Percentiles rank a stretch among this genome's conserved stretches.
phyloP scores from a whole-genome alignment of 257 asterid genomes.

The Catharanthus roseus region DNA sequence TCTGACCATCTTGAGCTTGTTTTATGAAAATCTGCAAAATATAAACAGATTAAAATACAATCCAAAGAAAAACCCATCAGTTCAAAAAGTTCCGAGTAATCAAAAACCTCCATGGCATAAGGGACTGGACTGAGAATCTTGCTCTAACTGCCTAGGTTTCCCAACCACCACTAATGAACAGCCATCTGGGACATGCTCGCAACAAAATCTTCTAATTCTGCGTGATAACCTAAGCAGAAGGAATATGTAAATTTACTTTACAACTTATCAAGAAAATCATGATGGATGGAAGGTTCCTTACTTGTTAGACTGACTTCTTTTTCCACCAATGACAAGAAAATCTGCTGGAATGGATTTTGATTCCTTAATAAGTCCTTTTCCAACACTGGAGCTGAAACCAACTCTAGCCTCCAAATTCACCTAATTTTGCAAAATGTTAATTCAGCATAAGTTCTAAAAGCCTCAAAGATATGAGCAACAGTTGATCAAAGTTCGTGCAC shows the following conservation, averaged over 20 bases:
- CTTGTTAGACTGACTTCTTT: conserved; percentile 36
- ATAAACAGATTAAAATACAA: neutral
- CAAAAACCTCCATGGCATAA: conserved; percentile 28
- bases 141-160: conserved; percentile 11
- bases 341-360: conserved; percentile 52
- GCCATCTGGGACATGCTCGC: conserved; percentile 45
- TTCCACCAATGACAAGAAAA: conserved; percentile 54
- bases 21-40: conserved; percentile 34
- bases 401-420: conserved; percentile 75
- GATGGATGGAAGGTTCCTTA: conserved; percentile 26
- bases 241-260: neutral
- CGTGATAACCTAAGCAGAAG: conserved; percentile 32
- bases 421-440: conserved; percentile 19
- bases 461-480: neutral
- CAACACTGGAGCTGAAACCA: conserved; percentile 46
- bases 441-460: neutral
- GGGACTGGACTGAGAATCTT: conserved; percentile 26
- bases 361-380: conserved; percentile 55
- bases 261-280: neutral
- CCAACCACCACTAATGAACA: conserved; percentile 58
- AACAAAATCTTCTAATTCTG: conserved; percentile 43
- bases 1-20: conserved; percentile 43
- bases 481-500: conserved; percentile 20
- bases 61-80: neutral
- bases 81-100: neutral